Conservation (phyloP, 768 basidiomycete genomes). For the Calocera cornea region DNA sequence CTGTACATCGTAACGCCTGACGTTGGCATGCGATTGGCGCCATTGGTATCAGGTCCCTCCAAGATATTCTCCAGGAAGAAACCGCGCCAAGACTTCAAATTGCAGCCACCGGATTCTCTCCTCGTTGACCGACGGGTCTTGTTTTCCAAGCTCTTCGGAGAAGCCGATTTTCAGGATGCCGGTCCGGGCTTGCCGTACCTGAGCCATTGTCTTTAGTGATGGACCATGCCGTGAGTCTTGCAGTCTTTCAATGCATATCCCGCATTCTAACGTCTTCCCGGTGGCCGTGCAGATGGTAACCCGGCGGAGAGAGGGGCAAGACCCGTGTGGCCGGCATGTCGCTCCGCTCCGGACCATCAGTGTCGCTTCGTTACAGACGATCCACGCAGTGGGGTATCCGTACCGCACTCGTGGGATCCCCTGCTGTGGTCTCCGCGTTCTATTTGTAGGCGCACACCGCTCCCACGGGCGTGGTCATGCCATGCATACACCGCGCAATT, state of each 20-base stretch:
- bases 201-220: background rate
- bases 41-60: background rate
- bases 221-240: background rate
- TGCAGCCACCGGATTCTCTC: background rate
- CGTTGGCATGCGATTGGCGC: background rate
- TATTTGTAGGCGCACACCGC: background rate
- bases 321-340: too few species aligned
- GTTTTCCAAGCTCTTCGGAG: conserved; percentile 1
- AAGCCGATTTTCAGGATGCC: background rate
- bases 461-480: background rate
- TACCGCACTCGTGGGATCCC: background rate
- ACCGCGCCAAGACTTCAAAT: background rate
- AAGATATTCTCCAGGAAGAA: background rate
- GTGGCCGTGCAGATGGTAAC: conserved; percentile 2
- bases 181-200: background rate
- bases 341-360: too few species aligned
- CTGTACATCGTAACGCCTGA: background rate
- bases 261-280: background rate
- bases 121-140: background rate
- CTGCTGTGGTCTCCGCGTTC: background rate
- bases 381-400: background rate
- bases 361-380: background rate
- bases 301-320: too few species aligned
- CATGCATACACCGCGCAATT: background rate
- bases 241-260: background rate